Evolutionary conservation across 2,329 filamentous ascomycete genomes (phyloP).

Genomic region (Tolypocladium amazonense): DNA sequence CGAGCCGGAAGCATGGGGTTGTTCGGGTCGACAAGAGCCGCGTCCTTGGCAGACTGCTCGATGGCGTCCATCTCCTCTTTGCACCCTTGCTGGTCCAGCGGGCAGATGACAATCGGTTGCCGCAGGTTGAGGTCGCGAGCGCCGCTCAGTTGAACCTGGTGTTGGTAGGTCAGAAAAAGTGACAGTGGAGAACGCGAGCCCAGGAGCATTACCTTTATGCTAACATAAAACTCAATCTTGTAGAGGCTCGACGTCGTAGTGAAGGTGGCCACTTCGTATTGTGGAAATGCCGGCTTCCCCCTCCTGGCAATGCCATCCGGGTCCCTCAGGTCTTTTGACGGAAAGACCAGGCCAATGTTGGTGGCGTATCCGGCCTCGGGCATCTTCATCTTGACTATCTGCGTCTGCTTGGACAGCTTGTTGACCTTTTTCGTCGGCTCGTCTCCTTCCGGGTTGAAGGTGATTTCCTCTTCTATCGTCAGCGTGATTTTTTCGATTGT

Average conservation of each 20-base stretch:
- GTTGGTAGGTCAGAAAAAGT: conserved; percentile 7
- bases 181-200: neutral
- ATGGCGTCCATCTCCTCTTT: conserved; percentile 99
- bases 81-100: conserved; percentile 87
- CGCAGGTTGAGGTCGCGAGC: conserved; percentile 81
- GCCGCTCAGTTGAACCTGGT: conserved; percentile 74
- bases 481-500: conserved; percentile 92
- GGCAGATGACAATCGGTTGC: conserved; percentile 92
- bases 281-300: conserved; percentile 77
- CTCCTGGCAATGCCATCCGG: conserved; percentile 77
- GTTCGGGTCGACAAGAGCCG: conserved; percentile 74
- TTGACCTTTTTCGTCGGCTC: conserved; percentile 87
- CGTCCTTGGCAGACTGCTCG: conserved; percentile 89
- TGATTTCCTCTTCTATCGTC: conserved; percentile 92
- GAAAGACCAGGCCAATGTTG: conserved; percentile 84
- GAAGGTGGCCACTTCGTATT: conserved; percentile 81
- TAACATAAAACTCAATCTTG: conserved; percentile 96
- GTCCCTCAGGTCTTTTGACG: conserved; percentile 79
- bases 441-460: conserved; percentile 96
- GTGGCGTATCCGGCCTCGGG: conserved; percentile 89
- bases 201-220: conserved; percentile 62
- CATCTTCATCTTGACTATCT: conserved; percentile 71
- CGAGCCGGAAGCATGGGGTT: conserved; percentile 87
- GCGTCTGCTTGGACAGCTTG: conserved; percentile 72
- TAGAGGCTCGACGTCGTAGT: conserved; percentile 91